Percentiles rank a stretch among this genome's conserved stretches.
Conservation (phyloP, 148 eudicot species). For the Bassia scoparia region DNA sequence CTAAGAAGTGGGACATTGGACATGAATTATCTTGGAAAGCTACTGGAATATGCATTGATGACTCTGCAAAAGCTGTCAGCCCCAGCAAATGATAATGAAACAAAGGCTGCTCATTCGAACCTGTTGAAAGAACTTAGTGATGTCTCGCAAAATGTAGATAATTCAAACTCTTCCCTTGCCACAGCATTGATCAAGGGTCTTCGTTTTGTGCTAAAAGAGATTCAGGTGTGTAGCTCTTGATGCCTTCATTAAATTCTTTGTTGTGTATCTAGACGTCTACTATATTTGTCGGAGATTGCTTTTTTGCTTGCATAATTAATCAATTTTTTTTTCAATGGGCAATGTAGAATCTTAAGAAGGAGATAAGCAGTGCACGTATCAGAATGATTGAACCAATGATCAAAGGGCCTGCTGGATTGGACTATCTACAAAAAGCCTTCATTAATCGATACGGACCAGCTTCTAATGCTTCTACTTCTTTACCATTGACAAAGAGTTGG, state of each 20-base stretch:
- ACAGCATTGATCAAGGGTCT: constrained; percentile 76
- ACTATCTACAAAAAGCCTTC: constrained; percentile 65
- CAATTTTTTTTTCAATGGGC: too few relatives aligned
- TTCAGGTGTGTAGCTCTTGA: constrained; percentile 50
- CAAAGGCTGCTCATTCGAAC: constrained; percentile 56
- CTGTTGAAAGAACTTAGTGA: constrained; percentile 55
- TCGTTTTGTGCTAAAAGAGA: constrained; percentile 72
- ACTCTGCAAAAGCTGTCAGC: constrained; percentile 82
- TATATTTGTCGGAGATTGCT: neutral
- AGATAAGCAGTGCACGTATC: constrained; percentile 83
- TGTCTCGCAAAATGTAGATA: constrained; percentile 43
- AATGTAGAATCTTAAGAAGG: constrained; percentile 62
- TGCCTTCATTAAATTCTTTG: constrained; percentile 1
- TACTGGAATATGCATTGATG: constrained; percentile 63
- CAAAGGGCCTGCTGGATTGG: constrained; percentile 78
- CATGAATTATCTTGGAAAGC: constrained; percentile 65
- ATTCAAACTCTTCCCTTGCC: constrained; percentile 41
- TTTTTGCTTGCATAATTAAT: neutral
- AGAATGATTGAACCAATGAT: constrained; percentile 70
- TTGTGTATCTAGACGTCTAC: neutral
- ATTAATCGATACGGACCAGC: constrained; percentile 57
- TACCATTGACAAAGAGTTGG: constrained; percentile 73
- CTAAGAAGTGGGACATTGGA: constrained; percentile 58
- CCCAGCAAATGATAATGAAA: constrained; percentile 69
- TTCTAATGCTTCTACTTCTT: constrained; percentile 44